These are phyloP conservation scores for Calonectria montana DNA, from an alignment of 2,329 filamentous ascomycete species.

Conservation along the genomic window DNA sequence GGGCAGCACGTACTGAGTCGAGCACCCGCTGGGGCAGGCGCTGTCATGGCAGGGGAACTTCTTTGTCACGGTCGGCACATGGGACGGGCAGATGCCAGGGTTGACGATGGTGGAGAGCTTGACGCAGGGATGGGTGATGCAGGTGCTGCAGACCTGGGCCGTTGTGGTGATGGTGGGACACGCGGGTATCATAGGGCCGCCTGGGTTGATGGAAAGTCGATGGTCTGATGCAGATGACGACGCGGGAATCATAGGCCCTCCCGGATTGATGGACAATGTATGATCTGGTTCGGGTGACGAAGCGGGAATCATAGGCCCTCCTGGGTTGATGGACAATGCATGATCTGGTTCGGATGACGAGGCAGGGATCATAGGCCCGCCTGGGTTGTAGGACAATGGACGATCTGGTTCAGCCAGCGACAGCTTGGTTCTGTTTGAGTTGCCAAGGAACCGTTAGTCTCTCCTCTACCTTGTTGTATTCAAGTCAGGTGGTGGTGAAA, in stretches of 20 bases:
- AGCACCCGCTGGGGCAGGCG: conserved; percentile 39
- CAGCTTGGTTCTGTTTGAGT: background rate
- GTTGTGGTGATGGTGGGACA: conserved; percentile 51
- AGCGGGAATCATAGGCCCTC: conserved; percentile 12
- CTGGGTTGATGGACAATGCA: background rate
- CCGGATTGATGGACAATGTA: background rate
- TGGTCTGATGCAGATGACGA: conserved; percentile 18
- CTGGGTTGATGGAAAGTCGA: background rate
- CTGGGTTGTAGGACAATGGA: background rate
- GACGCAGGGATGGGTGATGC: conserved; percentile 46
- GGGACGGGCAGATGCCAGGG: conserved; percentile 43
- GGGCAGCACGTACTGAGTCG: conserved; percentile 37
- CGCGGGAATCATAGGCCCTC: conserved; percentile 8
- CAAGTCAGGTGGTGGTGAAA: background rate
- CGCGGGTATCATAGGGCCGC: conserved; percentile 8
- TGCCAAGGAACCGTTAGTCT: background rate
- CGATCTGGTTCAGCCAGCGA: background rate
- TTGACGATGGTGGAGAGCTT: conserved; percentile 45
- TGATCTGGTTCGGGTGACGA: background rate
- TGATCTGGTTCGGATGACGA: background rate
- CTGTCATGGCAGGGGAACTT: conserved; percentile 38
- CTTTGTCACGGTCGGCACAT: conserved; percentile 41
- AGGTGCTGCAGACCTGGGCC: conserved; percentile 47
- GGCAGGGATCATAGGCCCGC: conserved; percentile 8
- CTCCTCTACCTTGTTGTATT: background rate